Conservation (phyloP, 2,329 filamentous ascomycete genomes). For the Parascedosporium putredinis region DNA sequence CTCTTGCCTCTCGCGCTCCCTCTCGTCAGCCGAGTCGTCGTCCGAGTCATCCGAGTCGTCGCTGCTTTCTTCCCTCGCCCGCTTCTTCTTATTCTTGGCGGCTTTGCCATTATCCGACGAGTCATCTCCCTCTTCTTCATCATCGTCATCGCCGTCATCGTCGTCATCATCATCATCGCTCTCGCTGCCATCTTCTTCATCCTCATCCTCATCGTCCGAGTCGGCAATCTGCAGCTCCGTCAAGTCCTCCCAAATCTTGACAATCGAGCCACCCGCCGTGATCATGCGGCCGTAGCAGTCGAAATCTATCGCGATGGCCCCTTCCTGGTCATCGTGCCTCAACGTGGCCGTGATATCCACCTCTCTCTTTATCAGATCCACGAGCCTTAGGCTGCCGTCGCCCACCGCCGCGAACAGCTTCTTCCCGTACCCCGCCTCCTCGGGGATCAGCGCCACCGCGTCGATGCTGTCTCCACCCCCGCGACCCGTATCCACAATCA, state of each 20-base stretch:
- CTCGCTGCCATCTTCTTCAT: conserved; percentile 34
- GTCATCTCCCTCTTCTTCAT: conserved; percentile 35
- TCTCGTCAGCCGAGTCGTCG: conserved; percentile 27
- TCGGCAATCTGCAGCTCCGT: conserved; percentile 36
- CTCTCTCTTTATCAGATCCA: conserved; percentile 65
- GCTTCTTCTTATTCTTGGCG: conserved; percentile 24
- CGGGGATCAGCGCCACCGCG: conserved; percentile 61
- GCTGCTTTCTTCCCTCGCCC: conserved; percentile 35
- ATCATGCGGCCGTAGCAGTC: conserved; percentile 81
- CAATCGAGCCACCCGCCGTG: conserved; percentile 70
- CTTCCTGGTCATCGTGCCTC: conserved; percentile 77
- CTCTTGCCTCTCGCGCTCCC: conserved; percentile 3
- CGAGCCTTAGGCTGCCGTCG: conserved; percentile 68
- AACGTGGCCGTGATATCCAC: conserved; percentile 52
- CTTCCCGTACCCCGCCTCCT: conserved; percentile 55
- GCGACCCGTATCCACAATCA: conserved; percentile 54
- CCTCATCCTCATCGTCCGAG: conserved; percentile 36
- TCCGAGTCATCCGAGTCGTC: conserved; percentile 25
- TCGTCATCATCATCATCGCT: conserved; percentile 29
- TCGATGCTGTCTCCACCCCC: conserved; percentile 70
- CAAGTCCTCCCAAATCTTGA: conserved; percentile 90
- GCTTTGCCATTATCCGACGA: conserved; percentile 30
- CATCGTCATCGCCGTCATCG: conserved; percentile 33
- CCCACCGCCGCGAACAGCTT: conserved; percentile 72
- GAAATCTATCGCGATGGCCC: conserved; percentile 71